Evolutionary conservation across 257 asterid genomes (phyloP).

Genomic region (Nicotiana tomentosiformis): DNA sequence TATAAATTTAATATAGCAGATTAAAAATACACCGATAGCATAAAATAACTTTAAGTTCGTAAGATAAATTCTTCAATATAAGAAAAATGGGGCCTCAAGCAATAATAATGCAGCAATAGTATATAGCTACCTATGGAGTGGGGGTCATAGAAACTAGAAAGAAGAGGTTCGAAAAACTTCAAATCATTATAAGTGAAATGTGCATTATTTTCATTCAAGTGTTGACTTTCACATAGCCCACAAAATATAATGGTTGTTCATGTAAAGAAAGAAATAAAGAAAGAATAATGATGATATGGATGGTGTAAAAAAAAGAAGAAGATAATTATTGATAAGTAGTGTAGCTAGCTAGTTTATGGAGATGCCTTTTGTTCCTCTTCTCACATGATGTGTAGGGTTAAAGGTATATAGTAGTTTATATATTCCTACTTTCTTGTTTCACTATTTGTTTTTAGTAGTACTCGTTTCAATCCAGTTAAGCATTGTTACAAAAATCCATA

Average conservation of each 20-base stretch:
- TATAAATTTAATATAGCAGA: no score
- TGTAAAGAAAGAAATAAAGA: background rate
- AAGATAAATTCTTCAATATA: no score
- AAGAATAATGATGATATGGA: slow-evolving; percentile 10
- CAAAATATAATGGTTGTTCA: slow-evolving; percentile 5
- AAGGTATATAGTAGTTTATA: background rate
- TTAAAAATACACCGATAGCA: no score
- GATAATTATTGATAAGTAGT: slow-evolving; percentile 12
- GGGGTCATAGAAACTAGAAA: background rate
- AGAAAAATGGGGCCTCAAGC: background rate
- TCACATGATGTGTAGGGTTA: slow-evolving; percentile 18
- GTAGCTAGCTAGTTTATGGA: slow-evolving; percentile 5
- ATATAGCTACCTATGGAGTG: slow-evolving; percentile 2
- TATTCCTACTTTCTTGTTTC: background rate
- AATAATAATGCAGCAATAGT: slow-evolving; percentile 5
- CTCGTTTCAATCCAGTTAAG: no score
- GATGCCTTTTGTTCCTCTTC: slow-evolving; percentile 18
- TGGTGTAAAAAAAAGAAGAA: slow-evolving; percentile 7
- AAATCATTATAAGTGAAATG: slow-evolving; percentile 10
- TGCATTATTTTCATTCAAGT: slow-evolving; percentile 12
- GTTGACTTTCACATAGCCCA: slow-evolving; percentile 16
- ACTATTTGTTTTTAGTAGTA: background rate
- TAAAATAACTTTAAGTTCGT: no score
- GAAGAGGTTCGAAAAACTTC: slow-evolving; percentile 9
- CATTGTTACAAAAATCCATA: no score